Base-by-base conservation (phyloP, 768 basidiomycete genomes). In the Brasilioporus rufonigricans region DNA sequence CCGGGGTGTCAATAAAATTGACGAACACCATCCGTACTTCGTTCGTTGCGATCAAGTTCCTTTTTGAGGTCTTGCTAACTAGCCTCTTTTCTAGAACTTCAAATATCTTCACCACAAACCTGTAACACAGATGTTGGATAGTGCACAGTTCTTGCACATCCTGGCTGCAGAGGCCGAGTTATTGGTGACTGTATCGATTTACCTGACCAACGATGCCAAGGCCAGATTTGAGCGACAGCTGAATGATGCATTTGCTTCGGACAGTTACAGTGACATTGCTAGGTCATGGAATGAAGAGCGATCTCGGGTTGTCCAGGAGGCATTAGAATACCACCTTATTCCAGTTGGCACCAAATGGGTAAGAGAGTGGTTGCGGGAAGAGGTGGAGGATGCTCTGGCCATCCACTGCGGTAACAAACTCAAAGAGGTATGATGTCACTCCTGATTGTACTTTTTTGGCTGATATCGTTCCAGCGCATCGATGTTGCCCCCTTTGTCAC, bases 251-350 rank as follows among this genome's bases (percentile, higher is more conserved):
- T 92, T 94, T 71, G 78, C 83, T 32, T 94, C 93, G 3, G 87
- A 93, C 68, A 84, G 84, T 60, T 88, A 89, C 71, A 88, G 87
- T 45, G 91, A 93, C 52, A 82, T 89, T 16, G 89, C 93, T 3
- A 84, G 84, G 57, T 85, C 87, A 12, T 99, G 97, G 97, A 98
- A 98, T 66, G 86, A 81, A 51, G 83, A 95, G 60, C 84, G 97
- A 40, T 77, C 81, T 40, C 81, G 83, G 24, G 83, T 97, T 43
- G 81, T 97, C 43, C 82, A 87, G 53, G 87, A 91, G 55, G 85
- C 86, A 13, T 69, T 97, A 21, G 82, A 91, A 27, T 84, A 89
- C 49, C 84, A 89, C 67, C 78, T 98, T n/a, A 71, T 97, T 38
- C 93, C 94, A 11, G 74, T 84, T 51, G 94, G 86, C 2, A 77